Conservation (phyloP, 345 rosid genomes). For the Rhizophora apiculata region DNA sequence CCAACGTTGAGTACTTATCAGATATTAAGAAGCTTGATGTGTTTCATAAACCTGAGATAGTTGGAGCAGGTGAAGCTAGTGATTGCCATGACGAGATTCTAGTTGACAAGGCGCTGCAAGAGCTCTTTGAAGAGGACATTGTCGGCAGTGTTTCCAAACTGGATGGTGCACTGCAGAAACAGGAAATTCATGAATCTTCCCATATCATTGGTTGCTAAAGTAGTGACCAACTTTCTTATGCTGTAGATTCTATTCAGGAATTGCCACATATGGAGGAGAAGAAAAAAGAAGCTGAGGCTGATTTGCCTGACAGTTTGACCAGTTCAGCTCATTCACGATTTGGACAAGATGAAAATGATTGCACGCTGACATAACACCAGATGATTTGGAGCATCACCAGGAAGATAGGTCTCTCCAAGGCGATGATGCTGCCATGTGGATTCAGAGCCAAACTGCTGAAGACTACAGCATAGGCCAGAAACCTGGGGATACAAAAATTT, state of each 20-base stretch:
- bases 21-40: constrained; percentile 15
- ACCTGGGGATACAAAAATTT: constrained; percentile 13
- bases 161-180: constrained; percentile 8
- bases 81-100: constrained; percentile 22
- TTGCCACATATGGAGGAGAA: not conserved
- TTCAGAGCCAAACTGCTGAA: constrained; percentile 11
- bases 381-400: constrained; percentile 15
- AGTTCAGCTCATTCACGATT: constrained; percentile 11
- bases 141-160: constrained; percentile 14
- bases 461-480: too few species aligned
- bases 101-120: constrained; percentile 18
- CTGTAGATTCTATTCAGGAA: constrained; percentile 22
- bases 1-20: constrained; percentile 15
- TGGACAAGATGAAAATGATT: constrained; percentile 18
- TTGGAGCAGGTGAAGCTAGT: constrained; percentile 13
- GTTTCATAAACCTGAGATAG: constrained; percentile 12
- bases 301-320: not conserved
- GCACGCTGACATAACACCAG: constrained; percentile 1
- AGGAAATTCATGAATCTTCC: constrained; percentile 19
- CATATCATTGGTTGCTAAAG: constrained; percentile 11
- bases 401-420: constrained; percentile 11
- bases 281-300: constrained; percentile 3
- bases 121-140: constrained; percentile 25
- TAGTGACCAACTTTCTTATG: constrained; percentile 18
- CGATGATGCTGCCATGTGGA: not conserved